phyloP scores from a whole-genome alignment of 805 yeast genomes.

The Pichia membranifaciens region DNA sequence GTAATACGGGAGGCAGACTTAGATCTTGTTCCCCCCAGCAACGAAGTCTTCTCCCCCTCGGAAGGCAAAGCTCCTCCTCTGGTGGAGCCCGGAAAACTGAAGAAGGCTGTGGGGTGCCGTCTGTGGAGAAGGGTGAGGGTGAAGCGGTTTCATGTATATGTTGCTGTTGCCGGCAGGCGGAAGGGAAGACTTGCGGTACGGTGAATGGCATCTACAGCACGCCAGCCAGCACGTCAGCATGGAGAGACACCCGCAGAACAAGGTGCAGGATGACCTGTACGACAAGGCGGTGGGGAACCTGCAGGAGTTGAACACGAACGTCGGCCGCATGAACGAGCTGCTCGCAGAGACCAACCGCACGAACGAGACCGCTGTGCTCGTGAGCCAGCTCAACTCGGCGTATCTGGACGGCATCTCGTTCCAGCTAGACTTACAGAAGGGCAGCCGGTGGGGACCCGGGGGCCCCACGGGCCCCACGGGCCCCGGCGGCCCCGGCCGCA shows the following conservation, averaged over 20 bases:
- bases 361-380: constrained; percentile 63
- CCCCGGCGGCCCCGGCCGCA: too few species aligned
- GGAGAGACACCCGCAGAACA: constrained; percentile 70
- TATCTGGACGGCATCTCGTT: constrained; percentile 9
- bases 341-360: constrained; percentile 57
- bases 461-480: too few species aligned
- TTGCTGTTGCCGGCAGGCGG: too few species aligned
- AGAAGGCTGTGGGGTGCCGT: too few species aligned
- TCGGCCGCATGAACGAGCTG: constrained; percentile 55
- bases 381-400: constrained; percentile 45
- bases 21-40: too few species aligned
- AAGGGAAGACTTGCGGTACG: too few species aligned
- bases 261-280: constrained; percentile 67
- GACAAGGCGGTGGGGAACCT: constrained; percentile 73
- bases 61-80: too few species aligned
- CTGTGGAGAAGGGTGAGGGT: too few species aligned
- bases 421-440: constrained; percentile 8
- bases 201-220: background rate
- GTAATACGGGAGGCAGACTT: background rate
- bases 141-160: too few species aligned
- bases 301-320: constrained; percentile 70
- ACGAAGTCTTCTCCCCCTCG: too few species aligned
- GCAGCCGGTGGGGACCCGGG: background rate
- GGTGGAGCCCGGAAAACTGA: too few species aligned
- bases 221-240: background rate